Evolutionary conservation across 495 filamentous ascomycete species (phyloP), one percentile per base, ranked within the genome.

Genomic region (Oidiodendron maius): DNA sequence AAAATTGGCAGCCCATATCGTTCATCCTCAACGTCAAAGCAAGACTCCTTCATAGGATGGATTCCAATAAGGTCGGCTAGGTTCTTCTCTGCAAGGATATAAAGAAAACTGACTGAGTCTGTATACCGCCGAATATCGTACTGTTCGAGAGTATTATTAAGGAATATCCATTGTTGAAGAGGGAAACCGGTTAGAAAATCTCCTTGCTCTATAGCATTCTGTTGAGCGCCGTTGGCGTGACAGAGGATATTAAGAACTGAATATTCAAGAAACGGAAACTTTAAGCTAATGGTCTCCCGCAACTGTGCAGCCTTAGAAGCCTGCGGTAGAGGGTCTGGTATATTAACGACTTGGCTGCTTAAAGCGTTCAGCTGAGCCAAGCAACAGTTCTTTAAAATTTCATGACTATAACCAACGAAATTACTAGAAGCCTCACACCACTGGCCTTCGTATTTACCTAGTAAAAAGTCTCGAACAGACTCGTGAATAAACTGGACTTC

Each of bases 261-360:
- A 56, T 77, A 78, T 51, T 69, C 51, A 2, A 75, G 53, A 52
- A 77, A 72, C 11, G 70, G 68, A 45, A 66, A 70, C 21, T 54
- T 51, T 4, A 45, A 20, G 22, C 46, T 53, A 51, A 56, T 40
- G 22, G 36, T 44, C 21, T 52, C 21, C 41, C 59, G 61, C 18
- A 61, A 52, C 20, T 43, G 12, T 46, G 11, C 26, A 34, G 56
- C 50, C 45, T 61, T 48, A 11, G 51, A 52, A 16, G 60, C 56
- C 35, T 40, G 50, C 25, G 60, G 50, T 24, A 52, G 43, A 42
- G 60, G 56, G 36, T 56, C 51, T 57, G 55, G 13, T 52, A 48
- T 52, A 35, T 59, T 42, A 21, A 47, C 23, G 34, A 64, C 44
- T 23, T 45, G 28, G 10, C n/a, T 12, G 11, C 52, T 63, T 45